These are phyloP conservation scores for Colletotrichum caudatum DNA, from an alignment of 2,329 filamentous ascomycete species.

Conservation along the genomic window DNA sequence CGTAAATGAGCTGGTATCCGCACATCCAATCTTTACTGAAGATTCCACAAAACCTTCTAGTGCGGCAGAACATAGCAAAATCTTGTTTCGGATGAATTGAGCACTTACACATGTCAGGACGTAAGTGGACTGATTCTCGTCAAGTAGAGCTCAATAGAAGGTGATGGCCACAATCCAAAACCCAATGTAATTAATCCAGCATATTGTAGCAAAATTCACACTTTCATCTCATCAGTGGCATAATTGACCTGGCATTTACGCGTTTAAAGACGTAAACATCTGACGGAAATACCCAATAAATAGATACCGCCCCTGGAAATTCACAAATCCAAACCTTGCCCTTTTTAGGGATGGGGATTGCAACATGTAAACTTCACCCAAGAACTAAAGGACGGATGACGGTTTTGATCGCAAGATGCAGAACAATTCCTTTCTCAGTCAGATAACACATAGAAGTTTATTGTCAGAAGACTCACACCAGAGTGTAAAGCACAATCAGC, in stretches of 20 bases:
- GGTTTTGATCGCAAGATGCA: background rate
- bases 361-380: background rate
- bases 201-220: background rate
- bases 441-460: background rate
- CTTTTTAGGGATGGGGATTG: background rate
- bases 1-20: no score
- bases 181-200: accelerated
- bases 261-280: background rate
- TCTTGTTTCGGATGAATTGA: background rate
- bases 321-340: background rate
- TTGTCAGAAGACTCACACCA: background rate
- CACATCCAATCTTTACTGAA: no score
- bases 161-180: background rate
- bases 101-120: background rate
- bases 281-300: background rate
- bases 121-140: background rate
- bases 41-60: no score
- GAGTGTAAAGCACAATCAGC: background rate
- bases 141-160: background rate
- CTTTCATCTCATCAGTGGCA: background rate
- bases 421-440: background rate
- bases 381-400: background rate
- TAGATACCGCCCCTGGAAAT: background rate
- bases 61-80: background rate
- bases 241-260: background rate